These are phyloP conservation scores for Cucumis melo DNA, from an alignment of 306 rosid genomes.

Conservation along the genomic window DNA sequence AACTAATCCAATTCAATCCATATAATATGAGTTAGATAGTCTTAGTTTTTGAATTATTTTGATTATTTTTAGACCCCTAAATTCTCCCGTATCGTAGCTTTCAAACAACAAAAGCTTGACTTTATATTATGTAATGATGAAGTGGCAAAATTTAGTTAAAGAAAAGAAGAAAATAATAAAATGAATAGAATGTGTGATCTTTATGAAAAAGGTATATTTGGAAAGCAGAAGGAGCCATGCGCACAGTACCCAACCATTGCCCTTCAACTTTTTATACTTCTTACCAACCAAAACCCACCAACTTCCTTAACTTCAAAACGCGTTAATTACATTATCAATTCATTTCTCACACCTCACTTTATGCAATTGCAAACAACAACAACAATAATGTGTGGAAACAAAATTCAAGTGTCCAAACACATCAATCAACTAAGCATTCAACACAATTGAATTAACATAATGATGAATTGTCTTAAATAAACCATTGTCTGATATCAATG, in stretches of 20 bases:
- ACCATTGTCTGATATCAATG: not conserved
- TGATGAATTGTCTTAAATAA: not conserved
- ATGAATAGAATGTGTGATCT: not conserved
- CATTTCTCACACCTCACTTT: too few species aligned
- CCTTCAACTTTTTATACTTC: not conserved
- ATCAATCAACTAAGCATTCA: not conserved
- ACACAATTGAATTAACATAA: not conserved
- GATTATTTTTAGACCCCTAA: too few species aligned
- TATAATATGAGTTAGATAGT: too few species aligned
- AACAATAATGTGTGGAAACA: too few species aligned
- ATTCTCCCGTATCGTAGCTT: too few species aligned
- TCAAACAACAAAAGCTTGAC: not conserved
- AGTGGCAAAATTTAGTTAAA: not conserved
- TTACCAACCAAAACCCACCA: constrained; percentile 5
- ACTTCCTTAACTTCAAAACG: not conserved
- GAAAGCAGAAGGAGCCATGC: not conserved
- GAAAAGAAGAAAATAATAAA: not conserved
- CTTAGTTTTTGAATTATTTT: too few species aligned
- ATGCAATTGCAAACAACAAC: too few species aligned
- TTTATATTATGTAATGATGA: not conserved
- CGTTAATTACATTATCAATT: too few species aligned
- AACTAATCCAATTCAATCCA: too few species aligned
- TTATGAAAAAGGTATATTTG: not conserved
- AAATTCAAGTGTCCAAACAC: too few species aligned
- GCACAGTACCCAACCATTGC: not conserved